A percentile compares a stretch with the other conserved stretches of the same genome.
phyloP scores from a whole-genome alignment of 768 basidiomycete species.

The Sistotremastrum niveocremeum region DNA sequence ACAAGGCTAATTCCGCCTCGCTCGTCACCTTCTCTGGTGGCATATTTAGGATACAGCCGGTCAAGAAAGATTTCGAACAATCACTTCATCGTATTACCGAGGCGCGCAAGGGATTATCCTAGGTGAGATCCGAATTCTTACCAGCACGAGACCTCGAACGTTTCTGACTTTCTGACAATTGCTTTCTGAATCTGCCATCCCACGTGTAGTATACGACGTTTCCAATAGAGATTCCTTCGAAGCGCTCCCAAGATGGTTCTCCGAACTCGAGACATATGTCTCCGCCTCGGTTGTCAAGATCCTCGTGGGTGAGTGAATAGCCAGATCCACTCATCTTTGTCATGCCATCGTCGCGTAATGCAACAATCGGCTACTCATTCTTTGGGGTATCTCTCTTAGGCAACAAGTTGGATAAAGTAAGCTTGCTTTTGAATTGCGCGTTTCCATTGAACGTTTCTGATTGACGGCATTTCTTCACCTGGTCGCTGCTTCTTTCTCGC shows the following conservation, averaged over 20 bases:
- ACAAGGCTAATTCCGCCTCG: background rate
- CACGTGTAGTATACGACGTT: constrained; percentile 77
- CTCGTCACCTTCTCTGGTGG: background rate
- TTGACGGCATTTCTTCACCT: background rate
- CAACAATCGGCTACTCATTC: too few species aligned
- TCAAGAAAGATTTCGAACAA: constrained; percentile 91
- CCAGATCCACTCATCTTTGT: background rate
- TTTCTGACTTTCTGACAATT: background rate
- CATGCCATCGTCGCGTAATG: too few species aligned
- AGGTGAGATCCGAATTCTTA: constrained; percentile 24
- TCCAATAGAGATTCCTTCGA: constrained; percentile 88
- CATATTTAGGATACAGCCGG: constrained; percentile 78
- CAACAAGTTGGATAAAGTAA: background rate
- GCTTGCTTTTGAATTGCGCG: background rate
- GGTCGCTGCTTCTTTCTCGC: too few species aligned
- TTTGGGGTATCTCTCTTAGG: too few species aligned
- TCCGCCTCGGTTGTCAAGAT: constrained; percentile 80
- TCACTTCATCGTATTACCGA: constrained; percentile 91
- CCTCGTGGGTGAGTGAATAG: constrained; percentile 57
- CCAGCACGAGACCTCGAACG: background rate
- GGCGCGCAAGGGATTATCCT: constrained; percentile 77
- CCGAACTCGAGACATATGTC: constrained; percentile 89
- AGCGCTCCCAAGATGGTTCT: constrained; percentile 84
- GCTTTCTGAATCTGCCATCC: constrained; percentile 4
- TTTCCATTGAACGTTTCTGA: constrained; percentile 17